Percentiles rank a stretch among this genome's conserved stretches.
Conservation (phyloP, 169 alveolate genomes). For the Besnoitia besnoiti region DNA sequence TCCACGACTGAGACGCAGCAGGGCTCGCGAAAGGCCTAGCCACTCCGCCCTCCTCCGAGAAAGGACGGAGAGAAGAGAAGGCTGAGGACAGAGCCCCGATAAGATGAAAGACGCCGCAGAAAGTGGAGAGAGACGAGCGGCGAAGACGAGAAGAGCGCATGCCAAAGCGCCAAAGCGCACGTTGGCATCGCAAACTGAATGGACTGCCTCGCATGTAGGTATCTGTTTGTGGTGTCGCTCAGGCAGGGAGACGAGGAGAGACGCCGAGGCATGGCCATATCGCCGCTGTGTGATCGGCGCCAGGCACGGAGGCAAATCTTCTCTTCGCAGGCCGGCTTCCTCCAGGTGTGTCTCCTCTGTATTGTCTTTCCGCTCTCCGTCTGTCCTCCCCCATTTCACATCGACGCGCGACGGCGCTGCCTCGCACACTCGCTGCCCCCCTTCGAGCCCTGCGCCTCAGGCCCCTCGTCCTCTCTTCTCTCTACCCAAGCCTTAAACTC, state of each 20-base stretch:
- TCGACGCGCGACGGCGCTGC: neutral
- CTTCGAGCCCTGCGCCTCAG: neutral
- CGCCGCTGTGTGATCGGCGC: slow-evolving; percentile 86
- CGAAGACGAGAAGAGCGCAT: neutral
- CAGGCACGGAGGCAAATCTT: slow-evolving; percentile 79
- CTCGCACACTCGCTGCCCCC: neutral
- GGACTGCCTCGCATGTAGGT: too few species aligned
- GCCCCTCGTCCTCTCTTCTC: neutral
- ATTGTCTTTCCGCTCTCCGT: neutral
- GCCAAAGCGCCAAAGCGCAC: neutral
- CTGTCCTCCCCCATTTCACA: neutral
- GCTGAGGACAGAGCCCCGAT: too few species aligned
- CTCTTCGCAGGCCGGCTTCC: slow-evolving; percentile 83
- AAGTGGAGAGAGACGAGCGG: neutral
- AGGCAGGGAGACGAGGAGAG: slow-evolving; percentile 71
- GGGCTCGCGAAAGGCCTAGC: too few species aligned
- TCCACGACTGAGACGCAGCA: too few species aligned
- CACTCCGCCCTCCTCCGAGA: too few species aligned
- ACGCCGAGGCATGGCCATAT: slow-evolving; percentile 77
- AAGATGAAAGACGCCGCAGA: too few species aligned
- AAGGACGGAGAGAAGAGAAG: too few species aligned
- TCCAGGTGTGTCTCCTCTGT: slow-evolving; percentile 64
- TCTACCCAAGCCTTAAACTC: too few species aligned
- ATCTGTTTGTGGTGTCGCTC: neutral
- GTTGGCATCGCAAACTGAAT: too few species aligned